Conservation (phyloP, 2,329 filamentous ascomycete species). For the Penicillium sp. region DNA sequence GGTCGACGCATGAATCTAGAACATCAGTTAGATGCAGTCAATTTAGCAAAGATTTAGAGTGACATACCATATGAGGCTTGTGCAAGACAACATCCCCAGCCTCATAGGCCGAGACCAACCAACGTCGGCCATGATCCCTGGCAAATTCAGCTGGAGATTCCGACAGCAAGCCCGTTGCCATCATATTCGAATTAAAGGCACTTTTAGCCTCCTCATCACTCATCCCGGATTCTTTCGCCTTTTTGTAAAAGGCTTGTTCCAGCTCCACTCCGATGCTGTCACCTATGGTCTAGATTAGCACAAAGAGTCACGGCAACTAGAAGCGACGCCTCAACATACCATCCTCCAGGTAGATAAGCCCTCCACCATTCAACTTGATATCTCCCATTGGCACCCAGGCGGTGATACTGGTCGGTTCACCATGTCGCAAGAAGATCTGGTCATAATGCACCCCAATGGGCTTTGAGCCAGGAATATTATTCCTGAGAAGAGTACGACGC, state of each 20-base stretch:
- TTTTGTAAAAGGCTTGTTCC: constrained; percentile 45
- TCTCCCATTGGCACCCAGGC: constrained; percentile 61
- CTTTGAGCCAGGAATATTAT: constrained; percentile 58
- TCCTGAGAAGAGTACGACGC: constrained; percentile 53
- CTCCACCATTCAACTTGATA: constrained; percentile 55
- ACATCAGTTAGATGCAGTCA: neutral
- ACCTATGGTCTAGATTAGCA: constrained; percentile 23
- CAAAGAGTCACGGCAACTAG: neutral
- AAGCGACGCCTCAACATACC: constrained; percentile 16
- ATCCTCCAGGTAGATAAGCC: constrained; percentile 60
- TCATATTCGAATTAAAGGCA: constrained; percentile 62
- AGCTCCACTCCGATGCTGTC: constrained; percentile 29
- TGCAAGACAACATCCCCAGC: constrained; percentile 52
- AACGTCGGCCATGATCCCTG: constrained; percentile 46
- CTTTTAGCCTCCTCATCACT: constrained; percentile 52
- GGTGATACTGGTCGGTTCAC: constrained; percentile 56
- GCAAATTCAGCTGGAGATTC: constrained; percentile 51
- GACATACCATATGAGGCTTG: constrained; percentile 38
- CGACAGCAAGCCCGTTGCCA: constrained; percentile 54
- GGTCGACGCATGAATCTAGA: constrained; percentile 59
- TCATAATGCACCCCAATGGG: constrained; percentile 63
- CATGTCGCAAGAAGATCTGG: constrained; percentile 58
- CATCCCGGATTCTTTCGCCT: constrained; percentile 51
- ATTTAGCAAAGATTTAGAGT: neutral
- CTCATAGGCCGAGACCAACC: constrained; percentile 56